A percentile compares a stretch with the other conserved stretches of the same genome.
Conservation (phyloP, 176 grass and related monocot species). For the Calamus simplicifolius region DNA sequence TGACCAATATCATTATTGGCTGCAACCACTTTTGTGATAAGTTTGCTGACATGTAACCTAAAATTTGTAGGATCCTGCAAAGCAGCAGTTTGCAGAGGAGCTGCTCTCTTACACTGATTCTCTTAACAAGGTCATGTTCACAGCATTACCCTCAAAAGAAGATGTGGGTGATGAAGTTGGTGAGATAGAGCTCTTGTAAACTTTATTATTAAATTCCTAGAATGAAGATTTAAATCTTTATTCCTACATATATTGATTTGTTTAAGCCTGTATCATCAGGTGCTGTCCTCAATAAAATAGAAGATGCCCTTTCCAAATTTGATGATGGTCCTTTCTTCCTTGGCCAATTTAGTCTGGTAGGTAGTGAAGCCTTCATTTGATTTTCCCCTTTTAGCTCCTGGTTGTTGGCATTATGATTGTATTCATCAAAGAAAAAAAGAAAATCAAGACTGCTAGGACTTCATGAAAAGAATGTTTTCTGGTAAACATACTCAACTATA, state of each 20-base stretch:
- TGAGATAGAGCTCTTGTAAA: constrained; percentile 3
- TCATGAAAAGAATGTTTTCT: too few species aligned
- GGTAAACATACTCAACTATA: too few species aligned
- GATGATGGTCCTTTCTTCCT: constrained; percentile 70
- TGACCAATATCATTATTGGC: too few species aligned
- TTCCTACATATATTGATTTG: constrained; percentile 14
- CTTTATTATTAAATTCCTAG: neutral
- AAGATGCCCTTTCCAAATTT: constrained; percentile 60
- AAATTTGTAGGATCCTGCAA: constrained; percentile 47
- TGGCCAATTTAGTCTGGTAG: constrained; percentile 66
- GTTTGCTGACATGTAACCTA: neutral
- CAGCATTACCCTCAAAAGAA: constrained; percentile 25
- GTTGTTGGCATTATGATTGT: too few species aligned
- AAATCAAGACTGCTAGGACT: too few species aligned
- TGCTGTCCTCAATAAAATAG: constrained; percentile 59
- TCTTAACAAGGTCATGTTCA: constrained; percentile 30
- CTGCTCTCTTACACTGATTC: constrained; percentile 31
- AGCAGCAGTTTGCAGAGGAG: constrained; percentile 59
- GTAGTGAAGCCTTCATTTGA: neutral
- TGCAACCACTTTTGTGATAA: neutral
- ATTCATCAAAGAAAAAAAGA: too few species aligned
- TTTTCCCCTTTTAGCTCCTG: too few species aligned
- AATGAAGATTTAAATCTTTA: neutral
- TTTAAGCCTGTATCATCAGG: constrained; percentile 17
- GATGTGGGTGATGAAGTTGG: constrained; percentile 33